These are phyloP conservation scores for Pythium biforme DNA, from an alignment of 352 stramenopile species.

Conservation along the genomic window DNA sequence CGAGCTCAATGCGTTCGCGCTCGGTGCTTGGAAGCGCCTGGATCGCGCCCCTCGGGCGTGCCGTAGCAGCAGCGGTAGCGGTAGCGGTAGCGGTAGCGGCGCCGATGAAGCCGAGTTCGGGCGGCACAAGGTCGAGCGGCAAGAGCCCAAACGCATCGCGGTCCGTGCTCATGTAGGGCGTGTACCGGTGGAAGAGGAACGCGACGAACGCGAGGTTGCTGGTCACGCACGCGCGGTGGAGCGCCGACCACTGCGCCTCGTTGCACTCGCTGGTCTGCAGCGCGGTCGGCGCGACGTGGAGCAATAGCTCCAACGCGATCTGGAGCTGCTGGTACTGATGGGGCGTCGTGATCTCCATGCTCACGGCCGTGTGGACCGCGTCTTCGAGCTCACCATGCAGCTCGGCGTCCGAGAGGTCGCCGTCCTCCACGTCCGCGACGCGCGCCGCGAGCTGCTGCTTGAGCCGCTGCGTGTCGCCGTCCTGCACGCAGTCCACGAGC, in stretches of 20 bases:
- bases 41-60: conserved; percentile 23
- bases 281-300: conserved; percentile 29
- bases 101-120: conserved; percentile 40
- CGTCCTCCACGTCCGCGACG: conserved; percentile 20
- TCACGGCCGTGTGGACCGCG: conserved; percentile 53
- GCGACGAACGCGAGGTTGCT: conserved; percentile 57
- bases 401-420: conserved; percentile 12
- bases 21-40: conserved; percentile 13
- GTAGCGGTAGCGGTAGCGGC: not conserved
- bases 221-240: conserved; percentile 56
- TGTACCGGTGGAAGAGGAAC: conserved; percentile 46
- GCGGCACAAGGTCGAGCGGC: conserved; percentile 54
- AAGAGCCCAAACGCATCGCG: conserved; percentile 54
- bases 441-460: conserved; percentile 36
- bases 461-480: conserved; percentile 51
- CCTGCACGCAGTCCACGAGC: conserved; percentile 51
- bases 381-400: conserved; percentile 46
- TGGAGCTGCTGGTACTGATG: conserved; percentile 62
- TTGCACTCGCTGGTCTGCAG: conserved; percentile 30
- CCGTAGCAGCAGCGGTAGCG: not conserved
- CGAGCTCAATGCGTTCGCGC: conserved; percentile 17
- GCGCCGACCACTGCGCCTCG: conserved; percentile 41
- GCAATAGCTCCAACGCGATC: conserved; percentile 57
- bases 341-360: conserved; percentile 50
- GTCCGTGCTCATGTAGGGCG: conserved; percentile 27